Base-by-base conservation (phyloP, 1,284 basidiomycete genomes). In the Prillingera fragicola region DNA sequence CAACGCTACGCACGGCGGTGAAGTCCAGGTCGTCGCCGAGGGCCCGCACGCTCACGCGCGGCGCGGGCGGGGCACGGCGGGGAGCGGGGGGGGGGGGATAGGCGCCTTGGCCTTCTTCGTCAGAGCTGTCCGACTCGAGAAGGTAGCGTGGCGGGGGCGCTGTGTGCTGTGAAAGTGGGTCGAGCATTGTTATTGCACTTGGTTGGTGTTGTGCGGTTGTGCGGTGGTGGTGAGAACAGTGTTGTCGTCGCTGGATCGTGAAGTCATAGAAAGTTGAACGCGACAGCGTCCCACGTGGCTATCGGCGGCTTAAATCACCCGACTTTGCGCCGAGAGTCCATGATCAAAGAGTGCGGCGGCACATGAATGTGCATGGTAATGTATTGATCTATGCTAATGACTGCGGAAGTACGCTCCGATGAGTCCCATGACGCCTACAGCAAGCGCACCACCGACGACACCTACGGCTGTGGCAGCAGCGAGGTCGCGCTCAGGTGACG, bases 51-150 rank as follows among this genome's bases (percentile, higher is more conserved):
- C 22, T 15, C 6, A 38, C 19, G 31, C 25, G 19, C 14, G 24
- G 32, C 5, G 24, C 24, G 23, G 23, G 26, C n/a, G 21, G 15
- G 26, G 2, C 13, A 9, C 13, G 35, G 21, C 23, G 25, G 12
- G 33, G 8, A n/a, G 36, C 9, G 4, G 25, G 12, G 22, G 12
- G 9, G 39, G 42, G 14, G 1, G 48, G 48, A 46, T 67, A 67
- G n/a, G 34, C 39, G n/a, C 64, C 64, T 46, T 64, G 59, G 6
- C 64, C 65, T 52, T 68, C 65, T 48, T 70, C 67, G 39, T 70
- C 67, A 2, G 63, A 65, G 9, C 59, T 63, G 48, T 70, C 67
- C 9, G 67, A 70, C 47, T 70, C 67, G 41, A 70, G 56, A 19
- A 62, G 54, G 50, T 70, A 70, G 31, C 67, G 57, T 18, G 65